These are phyloP conservation scores for Salmacisia buchloeana DNA, from an alignment of 1,284 basidiomycete genomes.

Conservation along the genomic window DNA sequence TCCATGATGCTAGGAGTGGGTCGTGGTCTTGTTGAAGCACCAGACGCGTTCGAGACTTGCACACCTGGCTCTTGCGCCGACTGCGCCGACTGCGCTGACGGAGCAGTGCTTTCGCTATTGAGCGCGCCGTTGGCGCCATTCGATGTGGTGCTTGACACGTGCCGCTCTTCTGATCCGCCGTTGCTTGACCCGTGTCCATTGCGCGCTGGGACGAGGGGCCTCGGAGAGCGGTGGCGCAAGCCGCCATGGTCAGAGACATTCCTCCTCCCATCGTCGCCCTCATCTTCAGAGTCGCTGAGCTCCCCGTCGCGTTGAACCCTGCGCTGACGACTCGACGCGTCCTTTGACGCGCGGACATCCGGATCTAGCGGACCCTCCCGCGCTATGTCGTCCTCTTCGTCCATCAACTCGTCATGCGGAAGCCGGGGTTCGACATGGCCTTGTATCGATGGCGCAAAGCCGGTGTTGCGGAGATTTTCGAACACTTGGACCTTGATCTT, in stretches of 20 bases:
- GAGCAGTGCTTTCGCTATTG: too few species aligned
- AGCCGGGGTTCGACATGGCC: conserved; percentile 41
- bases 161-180: too few species aligned
- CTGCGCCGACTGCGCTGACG: too few species aligned
- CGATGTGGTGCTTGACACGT: too few species aligned
- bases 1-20: too few species aligned
- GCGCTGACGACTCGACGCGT: conserved; percentile 25
- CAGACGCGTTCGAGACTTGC: too few species aligned
- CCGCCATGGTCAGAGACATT: conserved; percentile 10
- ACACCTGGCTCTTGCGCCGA: too few species aligned
- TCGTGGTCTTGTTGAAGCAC: too few species aligned
- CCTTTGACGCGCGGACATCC: conserved; percentile 30
- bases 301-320: conserved; percentile 29
- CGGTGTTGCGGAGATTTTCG: conserved; percentile 56
- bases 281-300: conserved; percentile 34
- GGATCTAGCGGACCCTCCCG: conserved; percentile 19
- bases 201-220: too few species aligned
- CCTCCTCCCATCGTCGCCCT: conserved; percentile 29
- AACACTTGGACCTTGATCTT: conserved; percentile 87
- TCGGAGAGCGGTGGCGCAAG: conserved; percentile 7
- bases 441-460: conserved; percentile 41
- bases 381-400: conserved; percentile 27
- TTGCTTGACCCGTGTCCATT: too few species aligned
- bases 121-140: too few species aligned
- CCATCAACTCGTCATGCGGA: conserved; percentile 21